phyloP scores from a whole-genome alignment of 257 asterid genomes.

The Solanum tacnaense region DNA sequence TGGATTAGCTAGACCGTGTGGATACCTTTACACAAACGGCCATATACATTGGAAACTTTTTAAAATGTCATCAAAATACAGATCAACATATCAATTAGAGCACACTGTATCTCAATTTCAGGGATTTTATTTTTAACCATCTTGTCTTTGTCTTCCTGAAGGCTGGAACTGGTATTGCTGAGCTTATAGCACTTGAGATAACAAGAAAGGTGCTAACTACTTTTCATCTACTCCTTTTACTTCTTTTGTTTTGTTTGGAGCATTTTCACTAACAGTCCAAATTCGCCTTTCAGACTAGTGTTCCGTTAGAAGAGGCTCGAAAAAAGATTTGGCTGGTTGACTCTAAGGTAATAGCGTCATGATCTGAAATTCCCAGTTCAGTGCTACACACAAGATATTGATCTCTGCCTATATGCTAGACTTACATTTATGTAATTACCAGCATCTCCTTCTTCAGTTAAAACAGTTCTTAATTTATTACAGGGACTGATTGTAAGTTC shows the following conservation, averaged over 20 bases:
- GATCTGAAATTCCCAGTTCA: background rate
- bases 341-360: slow-evolving; percentile 48
- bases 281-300: slow-evolving; percentile 33
- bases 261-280: background rate
- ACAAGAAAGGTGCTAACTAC: slow-evolving; percentile 47
- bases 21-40: background rate
- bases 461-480: background rate
- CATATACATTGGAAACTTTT: background rate
- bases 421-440: background rate
- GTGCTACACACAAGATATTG: background rate
- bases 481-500: slow-evolving; percentile 74
- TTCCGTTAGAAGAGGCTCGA: slow-evolving; percentile 57
- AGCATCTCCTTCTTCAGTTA: slow-evolving; percentile 1
- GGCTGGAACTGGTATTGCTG: slow-evolving; percentile 99
- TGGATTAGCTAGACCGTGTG: background rate
- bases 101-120: background rate
- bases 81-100: background rate
- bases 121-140: slow-evolving; percentile 6
- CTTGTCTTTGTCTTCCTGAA: slow-evolving; percentile 21
- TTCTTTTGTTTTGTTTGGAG: background rate
- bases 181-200: slow-evolving; percentile 83
- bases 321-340: slow-evolving; percentile 93
- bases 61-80: background rate
- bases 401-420: background rate
- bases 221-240: background rate